phyloP scores from a whole-genome alignment of 1,139 yeast species.

The Pichia sorboxylosa region DNA sequence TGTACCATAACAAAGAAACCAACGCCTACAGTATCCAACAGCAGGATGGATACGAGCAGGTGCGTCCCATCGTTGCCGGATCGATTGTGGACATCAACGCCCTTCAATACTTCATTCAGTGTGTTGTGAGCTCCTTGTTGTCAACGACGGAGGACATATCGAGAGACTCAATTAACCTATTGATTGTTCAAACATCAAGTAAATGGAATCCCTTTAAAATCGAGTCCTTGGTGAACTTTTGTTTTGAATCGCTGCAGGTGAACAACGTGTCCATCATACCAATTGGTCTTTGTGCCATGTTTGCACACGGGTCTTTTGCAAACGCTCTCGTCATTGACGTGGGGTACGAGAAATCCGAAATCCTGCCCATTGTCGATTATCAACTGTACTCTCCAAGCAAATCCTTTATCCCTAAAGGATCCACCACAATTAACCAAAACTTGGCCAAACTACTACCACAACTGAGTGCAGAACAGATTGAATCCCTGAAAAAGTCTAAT shows the following conservation, averaged over 20 bases:
- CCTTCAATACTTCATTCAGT: slow-evolving; percentile 53
- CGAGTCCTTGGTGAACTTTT: slow-evolving; percentile 63
- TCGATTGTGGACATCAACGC: slow-evolving; percentile 58
- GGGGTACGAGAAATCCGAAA: slow-evolving; percentile 64
- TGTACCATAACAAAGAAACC: slow-evolving; percentile 29
- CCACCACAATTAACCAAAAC: slow-evolving; percentile 45
- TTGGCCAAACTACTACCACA: slow-evolving; percentile 46
- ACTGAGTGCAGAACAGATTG: slow-evolving; percentile 50
- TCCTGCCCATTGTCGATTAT: slow-evolving; percentile 68
- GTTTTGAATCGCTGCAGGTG: slow-evolving; percentile 61
- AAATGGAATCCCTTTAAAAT: slow-evolving; percentile 59
- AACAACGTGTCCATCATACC: slow-evolving; percentile 68
- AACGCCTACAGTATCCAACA: slow-evolving; percentile 2
- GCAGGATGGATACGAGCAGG: slow-evolving; percentile 25
- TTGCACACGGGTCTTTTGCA: slow-evolving; percentile 45
- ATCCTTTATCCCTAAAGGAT: slow-evolving; percentile 48
- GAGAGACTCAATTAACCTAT: slow-evolving; percentile 33
- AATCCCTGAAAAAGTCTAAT: slow-evolving; percentile 58
- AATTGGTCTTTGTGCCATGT: slow-evolving; percentile 56
- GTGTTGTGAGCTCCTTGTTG: slow-evolving; percentile 47
- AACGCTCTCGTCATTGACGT: slow-evolving; percentile 67
- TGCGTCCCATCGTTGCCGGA: slow-evolving; percentile 57
- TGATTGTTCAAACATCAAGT: slow-evolving; percentile 47
- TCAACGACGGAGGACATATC: slow-evolving; percentile 32
- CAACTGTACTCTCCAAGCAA: slow-evolving; percentile 33